Base-by-base conservation (phyloP, 169 alveolate genomes). In the Cryptosporidium sp. region DNA sequence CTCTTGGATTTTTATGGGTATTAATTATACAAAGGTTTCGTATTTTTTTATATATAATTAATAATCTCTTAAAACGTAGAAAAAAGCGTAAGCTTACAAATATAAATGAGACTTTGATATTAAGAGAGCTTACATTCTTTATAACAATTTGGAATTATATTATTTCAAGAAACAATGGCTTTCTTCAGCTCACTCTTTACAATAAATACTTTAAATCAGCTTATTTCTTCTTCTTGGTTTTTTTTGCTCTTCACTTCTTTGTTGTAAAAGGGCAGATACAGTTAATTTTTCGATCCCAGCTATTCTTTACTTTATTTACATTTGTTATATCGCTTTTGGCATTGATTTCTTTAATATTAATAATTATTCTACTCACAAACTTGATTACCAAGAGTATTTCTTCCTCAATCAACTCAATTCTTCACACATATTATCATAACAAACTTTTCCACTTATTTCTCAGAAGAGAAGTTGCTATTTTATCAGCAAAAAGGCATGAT, bases 1-100 rank as follows among this genome's bases (percentile, higher is more conserved):
- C 89, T 48, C 60, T 80, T 35, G 89, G 89, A 7, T 62, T 80
- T 21, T 48, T 80, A 12, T 80, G 89, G 89, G 72, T 80, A 33
- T 33, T 48, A 80, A 29, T 80, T 23, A 65, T 80, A 9, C 89
- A 80, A 26, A 61, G 89, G 39, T 44, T 62, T 33, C 61, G 75
- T 26, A 23, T 80, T 18, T 80, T 80, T 16, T 33, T 65, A 42
- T 62, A 80, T 23, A 80, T 80, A 6, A 80, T 42, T 29, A 60
- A 80, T 31, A 65, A 45, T 51, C 56, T 80, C 5, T 33, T 60
- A 23, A 16, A 62, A 33, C 56, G 75, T 7, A 80, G 65, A 39
- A 80, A 65, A 45, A 42, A 65, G 69, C 60, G 80, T 29, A 65
- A 80, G 52, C 48, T 80, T 16, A 67, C 80, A 2, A 60, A 56